Evolutionary conservation across 2,329 filamentous ascomycete genomes (phyloP).

Genomic region (Colletotrichum gloeosporioides): DNA sequence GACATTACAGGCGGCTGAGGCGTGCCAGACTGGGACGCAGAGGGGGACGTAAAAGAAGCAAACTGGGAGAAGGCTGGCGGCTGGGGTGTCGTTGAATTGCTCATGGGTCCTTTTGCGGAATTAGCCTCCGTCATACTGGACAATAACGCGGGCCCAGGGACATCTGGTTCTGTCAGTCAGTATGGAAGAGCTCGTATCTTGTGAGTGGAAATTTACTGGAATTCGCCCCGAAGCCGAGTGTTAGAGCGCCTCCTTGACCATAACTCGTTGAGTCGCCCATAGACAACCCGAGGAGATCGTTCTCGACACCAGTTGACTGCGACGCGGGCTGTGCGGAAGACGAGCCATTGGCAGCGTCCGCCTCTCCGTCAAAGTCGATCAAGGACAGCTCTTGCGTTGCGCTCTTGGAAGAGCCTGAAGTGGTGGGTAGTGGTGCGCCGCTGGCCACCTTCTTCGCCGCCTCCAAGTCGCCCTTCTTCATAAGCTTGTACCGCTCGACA

Average conservation of each 20-base stretch:
- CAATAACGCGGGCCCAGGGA: slow-evolving; percentile 68
- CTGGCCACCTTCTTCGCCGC: slow-evolving; percentile 83
- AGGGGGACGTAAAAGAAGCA: slow-evolving; percentile 58
- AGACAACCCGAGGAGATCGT: slow-evolving; percentile 88
- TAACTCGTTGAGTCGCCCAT: slow-evolving; percentile 72
- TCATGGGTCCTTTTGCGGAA: slow-evolving; percentile 54
- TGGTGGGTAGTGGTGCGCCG: slow-evolving; percentile 61
- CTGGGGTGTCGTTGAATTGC: slow-evolving; percentile 35
- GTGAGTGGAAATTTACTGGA: slow-evolving; percentile 56
- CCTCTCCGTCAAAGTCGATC: slow-evolving; percentile 83
- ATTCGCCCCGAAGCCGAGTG: slow-evolving; percentile 78
- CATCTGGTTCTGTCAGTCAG: slow-evolving; percentile 49
- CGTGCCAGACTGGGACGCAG: slow-evolving; percentile 57
- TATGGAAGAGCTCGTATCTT: not conserved
- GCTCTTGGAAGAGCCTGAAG: slow-evolving; percentile 55
- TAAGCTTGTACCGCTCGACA: slow-evolving; percentile 90
- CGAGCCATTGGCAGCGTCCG: slow-evolving; percentile 53
- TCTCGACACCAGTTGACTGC: slow-evolving; percentile 75
- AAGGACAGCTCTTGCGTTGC: slow-evolving; percentile 79
- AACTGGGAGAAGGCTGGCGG: slow-evolving; percentile 59
- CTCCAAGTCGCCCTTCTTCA: slow-evolving; percentile 93
- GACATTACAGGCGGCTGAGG: slow-evolving; percentile 56
- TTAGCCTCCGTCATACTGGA: slow-evolving; percentile 68
- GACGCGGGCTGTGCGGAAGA: slow-evolving; percentile 41
- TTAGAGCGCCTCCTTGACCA: slow-evolving; percentile 80